phyloP scores from a whole-genome alignment of 176 grass and related monocot genomes.

The Oryza glumipatula region DNA sequence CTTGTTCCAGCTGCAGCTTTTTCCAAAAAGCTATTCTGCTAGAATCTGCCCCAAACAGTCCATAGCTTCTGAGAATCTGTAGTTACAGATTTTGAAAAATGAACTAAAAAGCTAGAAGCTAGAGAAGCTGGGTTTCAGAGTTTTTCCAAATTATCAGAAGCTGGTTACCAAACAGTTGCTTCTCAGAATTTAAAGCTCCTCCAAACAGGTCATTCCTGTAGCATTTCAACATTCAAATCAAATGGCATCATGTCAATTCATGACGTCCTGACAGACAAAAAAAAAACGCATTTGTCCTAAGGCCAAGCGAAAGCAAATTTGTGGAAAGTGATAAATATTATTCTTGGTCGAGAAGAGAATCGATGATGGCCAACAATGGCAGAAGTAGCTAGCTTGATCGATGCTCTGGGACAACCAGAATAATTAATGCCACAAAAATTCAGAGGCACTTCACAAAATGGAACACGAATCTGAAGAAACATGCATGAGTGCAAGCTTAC shows the following conservation, averaged over 20 bases:
- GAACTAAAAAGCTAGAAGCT: too few species aligned
- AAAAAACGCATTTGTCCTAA: background rate
- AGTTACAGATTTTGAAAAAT: too few species aligned
- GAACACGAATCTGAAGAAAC: background rate
- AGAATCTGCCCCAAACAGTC: too few species aligned
- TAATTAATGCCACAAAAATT: background rate
- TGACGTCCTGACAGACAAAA: background rate
- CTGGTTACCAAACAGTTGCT: too few species aligned
- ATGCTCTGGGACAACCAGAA: slow-evolving; percentile 19
- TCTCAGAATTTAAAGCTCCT: too few species aligned
- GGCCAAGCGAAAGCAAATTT: background rate
- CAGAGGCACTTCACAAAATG: background rate
- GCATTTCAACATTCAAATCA: background rate
- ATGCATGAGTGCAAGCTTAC: background rate
- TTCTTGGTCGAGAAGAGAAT: background rate
- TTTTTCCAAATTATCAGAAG: too few species aligned
- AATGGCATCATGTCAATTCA: background rate
- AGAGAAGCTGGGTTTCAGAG: too few species aligned
- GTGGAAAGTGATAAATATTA: background rate
- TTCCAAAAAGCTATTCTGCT: too few species aligned
- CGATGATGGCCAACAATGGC: background rate
- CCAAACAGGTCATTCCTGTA: too few species aligned
- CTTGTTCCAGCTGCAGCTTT: too few species aligned
- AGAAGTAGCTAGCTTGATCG: background rate
- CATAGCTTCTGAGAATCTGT: too few species aligned